A percentile compares a stretch with the other conserved stretches of the same genome.
These are phyloP conservation scores for Ceriops tagal DNA, from an alignment of 345 rosid species.

Conservation along the genomic window DNA sequence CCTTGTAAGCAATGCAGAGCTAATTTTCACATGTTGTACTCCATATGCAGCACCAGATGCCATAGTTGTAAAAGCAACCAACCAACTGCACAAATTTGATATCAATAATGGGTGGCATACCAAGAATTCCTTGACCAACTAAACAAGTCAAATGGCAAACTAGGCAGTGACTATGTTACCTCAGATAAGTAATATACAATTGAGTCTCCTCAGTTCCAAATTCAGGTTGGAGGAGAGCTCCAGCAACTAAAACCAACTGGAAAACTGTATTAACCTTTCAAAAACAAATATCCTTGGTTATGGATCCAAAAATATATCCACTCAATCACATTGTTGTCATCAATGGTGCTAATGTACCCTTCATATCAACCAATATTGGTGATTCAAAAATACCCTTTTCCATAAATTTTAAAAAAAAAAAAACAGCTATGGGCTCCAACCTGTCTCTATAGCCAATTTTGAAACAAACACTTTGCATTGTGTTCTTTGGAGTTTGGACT, in stretches of 20 bases:
- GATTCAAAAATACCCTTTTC: neutral
- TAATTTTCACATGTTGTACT: conserved; percentile 52
- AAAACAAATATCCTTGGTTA: neutral
- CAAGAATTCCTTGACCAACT: neutral
- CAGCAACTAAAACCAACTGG: conserved; percentile 81
- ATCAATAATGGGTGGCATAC: neutral
- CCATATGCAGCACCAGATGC: conserved; percentile 83
- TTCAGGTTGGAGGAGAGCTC: conserved; percentile 88
- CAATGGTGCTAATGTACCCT: neutral
- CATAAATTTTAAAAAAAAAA: too few species aligned
- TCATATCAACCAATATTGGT: neutral
- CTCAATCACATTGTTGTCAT: neutral
- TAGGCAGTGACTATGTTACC: conserved; percentile 36
- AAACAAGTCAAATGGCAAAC: neutral
- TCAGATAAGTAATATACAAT: conserved; percentile 62
- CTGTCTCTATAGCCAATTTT: too few species aligned
- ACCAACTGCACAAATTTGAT: conserved; percentile 49
- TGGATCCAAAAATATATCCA: neutral
- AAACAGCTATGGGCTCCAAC: too few species aligned
- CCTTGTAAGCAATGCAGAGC: conserved; percentile 36
- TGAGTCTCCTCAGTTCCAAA: conserved; percentile 66
- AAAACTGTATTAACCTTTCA: conserved; percentile 88
- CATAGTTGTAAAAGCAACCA: conserved; percentile 76
- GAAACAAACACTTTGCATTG: too few species aligned
- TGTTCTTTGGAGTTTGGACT: too few species aligned